Percentiles rank a stretch among this genome's conserved stretches.
Evolutionary conservation across 2,329 filamentous ascomycete species (phyloP).

Genomic region (Venturia effusa): DNA sequence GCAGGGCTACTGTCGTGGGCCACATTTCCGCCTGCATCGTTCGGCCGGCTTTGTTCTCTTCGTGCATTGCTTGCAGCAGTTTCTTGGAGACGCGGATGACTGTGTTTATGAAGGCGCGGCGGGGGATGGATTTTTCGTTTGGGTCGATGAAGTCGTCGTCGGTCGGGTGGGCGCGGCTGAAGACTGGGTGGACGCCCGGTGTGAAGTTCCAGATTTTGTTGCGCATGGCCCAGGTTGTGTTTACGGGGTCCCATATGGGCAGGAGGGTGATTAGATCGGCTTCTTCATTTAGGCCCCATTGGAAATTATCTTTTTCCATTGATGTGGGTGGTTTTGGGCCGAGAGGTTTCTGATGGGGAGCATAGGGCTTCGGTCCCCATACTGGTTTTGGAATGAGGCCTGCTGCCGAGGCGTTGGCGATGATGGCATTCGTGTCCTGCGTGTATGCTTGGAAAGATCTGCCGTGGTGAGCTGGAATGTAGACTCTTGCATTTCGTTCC

Average conservation of each 20-base stretch:
- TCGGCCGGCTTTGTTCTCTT: constrained; percentile 77
- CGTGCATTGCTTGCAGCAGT: constrained; percentile 79
- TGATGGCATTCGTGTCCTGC: constrained; percentile 30
- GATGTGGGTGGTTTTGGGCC: constrained; percentile 61
- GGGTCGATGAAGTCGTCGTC: constrained; percentile 43
- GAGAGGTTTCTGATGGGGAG: constrained; percentile 61
- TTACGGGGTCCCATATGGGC: constrained; percentile 81
- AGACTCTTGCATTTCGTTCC: constrained; percentile 47
- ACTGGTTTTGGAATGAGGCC: constrained; percentile 47
- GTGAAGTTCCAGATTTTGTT: constrained; percentile 41
- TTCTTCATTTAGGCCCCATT: constrained; percentile 82
- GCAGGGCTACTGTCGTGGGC: constrained; percentile 75
- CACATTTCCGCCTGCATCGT: constrained; percentile 96
- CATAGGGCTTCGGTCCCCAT: constrained; percentile 73
- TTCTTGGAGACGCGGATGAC: constrained; percentile 72
- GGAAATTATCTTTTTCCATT: constrained; percentile 69
- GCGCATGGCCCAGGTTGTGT: constrained; percentile 62
- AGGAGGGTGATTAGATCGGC: constrained; percentile 88
- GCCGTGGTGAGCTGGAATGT: constrained; percentile 43
- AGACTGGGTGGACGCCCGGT: constrained; percentile 57
- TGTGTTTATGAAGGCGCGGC: constrained; percentile 81
- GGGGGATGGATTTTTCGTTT: constrained; percentile 41
- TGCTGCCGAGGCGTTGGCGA: constrained; percentile 27
- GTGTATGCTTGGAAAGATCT: constrained; percentile 35
- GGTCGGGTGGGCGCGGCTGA: constrained; percentile 69